Evolutionary conservation across 2,329 filamentous ascomycete species (phyloP).

Genomic region (Talaromyces piceae): DNA sequence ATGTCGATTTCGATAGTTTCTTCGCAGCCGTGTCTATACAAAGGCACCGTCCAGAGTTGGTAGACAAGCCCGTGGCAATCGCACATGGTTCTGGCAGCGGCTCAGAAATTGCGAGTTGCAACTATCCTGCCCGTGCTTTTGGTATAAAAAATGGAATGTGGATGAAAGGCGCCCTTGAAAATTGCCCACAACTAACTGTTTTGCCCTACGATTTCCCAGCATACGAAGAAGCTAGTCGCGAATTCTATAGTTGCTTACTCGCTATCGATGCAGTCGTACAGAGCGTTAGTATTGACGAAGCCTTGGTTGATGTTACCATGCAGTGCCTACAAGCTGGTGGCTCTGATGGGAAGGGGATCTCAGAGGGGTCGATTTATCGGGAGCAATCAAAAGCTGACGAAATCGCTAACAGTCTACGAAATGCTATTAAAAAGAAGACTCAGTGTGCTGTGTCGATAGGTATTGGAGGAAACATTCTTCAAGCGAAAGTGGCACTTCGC

Average conservation of each 20-base stretch:
- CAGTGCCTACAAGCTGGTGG: constrained; percentile 59
- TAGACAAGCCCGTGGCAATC: constrained; percentile 75
- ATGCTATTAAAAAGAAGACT: constrained; percentile 64
- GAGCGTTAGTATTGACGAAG: constrained; percentile 95
- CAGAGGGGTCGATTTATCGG: constrained; percentile 62
- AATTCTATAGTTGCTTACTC: constrained; percentile 81
- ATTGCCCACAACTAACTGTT: constrained; percentile 80
- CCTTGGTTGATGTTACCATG: constrained; percentile 72
- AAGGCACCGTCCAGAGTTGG: constrained; percentile 63
- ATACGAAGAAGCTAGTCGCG: constrained; percentile 82
- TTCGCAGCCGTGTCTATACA: constrained; percentile 90
- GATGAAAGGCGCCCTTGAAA: constrained; percentile 83
- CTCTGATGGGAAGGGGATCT: constrained; percentile 57
- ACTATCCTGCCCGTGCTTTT: constrained; percentile 79
- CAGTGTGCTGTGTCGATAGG: constrained; percentile 86
- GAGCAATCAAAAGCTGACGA: constrained; percentile 74
- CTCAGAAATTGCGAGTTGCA: constrained; percentile 96
- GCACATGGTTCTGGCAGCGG: constrained; percentile 79
- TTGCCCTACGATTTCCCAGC: constrained; percentile 93
- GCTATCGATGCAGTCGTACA: constrained; percentile 76
- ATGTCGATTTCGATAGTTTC: constrained; percentile 98
- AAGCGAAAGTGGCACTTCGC: constrained; percentile 82
- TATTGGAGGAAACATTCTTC: constrained; percentile 81
- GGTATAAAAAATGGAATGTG: constrained; percentile 98
- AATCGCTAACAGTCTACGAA: constrained; percentile 60